A percentile compares a stretch with the other conserved stretches of the same genome.
Evolutionary conservation across 2,329 filamentous ascomycete species (phyloP).

Genomic region (Colletotrichum costaricense): DNA sequence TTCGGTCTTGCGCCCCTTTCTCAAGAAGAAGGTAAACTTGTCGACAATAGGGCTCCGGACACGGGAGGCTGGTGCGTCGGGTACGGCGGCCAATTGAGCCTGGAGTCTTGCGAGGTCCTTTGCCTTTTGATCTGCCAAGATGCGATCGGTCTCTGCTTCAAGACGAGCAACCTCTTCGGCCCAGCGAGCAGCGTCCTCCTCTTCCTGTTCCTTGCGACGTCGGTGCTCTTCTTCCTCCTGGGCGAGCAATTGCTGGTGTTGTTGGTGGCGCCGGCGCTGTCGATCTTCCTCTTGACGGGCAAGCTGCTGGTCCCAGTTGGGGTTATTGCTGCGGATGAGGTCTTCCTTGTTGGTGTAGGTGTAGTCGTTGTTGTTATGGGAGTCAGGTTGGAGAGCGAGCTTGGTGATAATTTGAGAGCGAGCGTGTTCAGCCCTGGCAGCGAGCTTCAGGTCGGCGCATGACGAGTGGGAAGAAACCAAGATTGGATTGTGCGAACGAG

Average conservation of each 20-base stretch:
- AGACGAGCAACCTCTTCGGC: conserved; percentile 54
- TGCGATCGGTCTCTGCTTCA: conserved; percentile 60
- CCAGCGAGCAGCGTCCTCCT: conserved; percentile 44
- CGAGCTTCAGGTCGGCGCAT: conserved; percentile 35
- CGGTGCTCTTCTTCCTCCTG: conserved; percentile 28
- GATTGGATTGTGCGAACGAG: conserved; percentile 34
- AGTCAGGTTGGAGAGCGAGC: conserved; percentile 19
- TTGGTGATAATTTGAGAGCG: conserved; percentile 34
- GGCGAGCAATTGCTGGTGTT: background rate
- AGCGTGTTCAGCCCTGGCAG: conserved; percentile 34
- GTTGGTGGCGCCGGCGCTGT: conserved; percentile 32
- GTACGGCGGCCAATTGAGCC: conserved; percentile 52
- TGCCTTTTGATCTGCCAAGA: conserved; percentile 61
- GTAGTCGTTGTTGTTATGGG: conserved; percentile 1
- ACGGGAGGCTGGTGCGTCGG: conserved; percentile 46
- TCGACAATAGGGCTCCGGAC: conserved; percentile 57
- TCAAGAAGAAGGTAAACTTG: conserved; percentile 59
- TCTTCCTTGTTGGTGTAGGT: conserved; percentile 14
- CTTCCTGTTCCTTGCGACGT: conserved; percentile 32
- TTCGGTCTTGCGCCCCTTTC: conserved; percentile 51
- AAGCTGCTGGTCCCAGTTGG: conserved; percentile 17
- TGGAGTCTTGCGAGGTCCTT: conserved; percentile 59
- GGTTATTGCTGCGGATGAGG: background rate
- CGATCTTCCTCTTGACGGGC: conserved; percentile 9
- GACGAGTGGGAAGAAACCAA: conserved; percentile 28